Evolutionary conservation across 805 yeast genomes (phyloP).

Genomic region (Candida qinlingensis): DNA sequence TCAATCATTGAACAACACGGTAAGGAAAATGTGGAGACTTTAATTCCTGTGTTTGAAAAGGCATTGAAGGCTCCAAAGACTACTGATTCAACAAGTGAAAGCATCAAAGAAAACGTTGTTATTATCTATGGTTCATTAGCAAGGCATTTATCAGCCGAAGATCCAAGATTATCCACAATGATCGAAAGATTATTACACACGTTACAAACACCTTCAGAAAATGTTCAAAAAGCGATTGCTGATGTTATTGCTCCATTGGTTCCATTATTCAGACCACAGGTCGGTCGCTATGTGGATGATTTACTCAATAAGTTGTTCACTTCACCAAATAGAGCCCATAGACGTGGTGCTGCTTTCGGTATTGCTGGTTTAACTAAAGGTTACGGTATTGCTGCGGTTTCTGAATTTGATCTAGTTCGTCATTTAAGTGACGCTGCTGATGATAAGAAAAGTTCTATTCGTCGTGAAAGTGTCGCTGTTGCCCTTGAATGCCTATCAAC

Average conservation of each 20-base stretch:
- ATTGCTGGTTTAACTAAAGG: conserved; percentile 92
- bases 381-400: conserved; percentile 71
- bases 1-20: conserved; percentile 66
- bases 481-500: conserved; percentile 81
- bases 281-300: conserved; percentile 49
- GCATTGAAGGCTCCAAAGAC: conserved; percentile 48
- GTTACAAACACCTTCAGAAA: conserved; percentile 81
- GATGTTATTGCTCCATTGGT: conserved; percentile 84
- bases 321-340: conserved; percentile 38
- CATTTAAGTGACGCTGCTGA: conserved; percentile 78
- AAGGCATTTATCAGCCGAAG: conserved; percentile 66
- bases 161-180: conserved; percentile 58
- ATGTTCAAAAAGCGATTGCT: conserved; percentile 83
- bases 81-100: conserved; percentile 46
- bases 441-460: conserved; percentile 67
- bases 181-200: conserved; percentile 68
- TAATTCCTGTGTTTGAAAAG: conserved; percentile 77
- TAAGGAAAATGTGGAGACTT: conserved; percentile 54
- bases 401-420: conserved; percentile 73
- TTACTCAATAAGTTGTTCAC: conserved; percentile 57
- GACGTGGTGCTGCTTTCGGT: conserved; percentile 96
- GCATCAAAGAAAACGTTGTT: conserved; percentile 72
- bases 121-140: conserved; percentile 90
- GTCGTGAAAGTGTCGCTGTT: conserved; percentile 84
- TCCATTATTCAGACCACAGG: conserved; percentile 42